phyloP scores from a whole-genome alignment of 2,329 filamentous ascomycete species.

The Botryosphaeria dothidea region DNA sequence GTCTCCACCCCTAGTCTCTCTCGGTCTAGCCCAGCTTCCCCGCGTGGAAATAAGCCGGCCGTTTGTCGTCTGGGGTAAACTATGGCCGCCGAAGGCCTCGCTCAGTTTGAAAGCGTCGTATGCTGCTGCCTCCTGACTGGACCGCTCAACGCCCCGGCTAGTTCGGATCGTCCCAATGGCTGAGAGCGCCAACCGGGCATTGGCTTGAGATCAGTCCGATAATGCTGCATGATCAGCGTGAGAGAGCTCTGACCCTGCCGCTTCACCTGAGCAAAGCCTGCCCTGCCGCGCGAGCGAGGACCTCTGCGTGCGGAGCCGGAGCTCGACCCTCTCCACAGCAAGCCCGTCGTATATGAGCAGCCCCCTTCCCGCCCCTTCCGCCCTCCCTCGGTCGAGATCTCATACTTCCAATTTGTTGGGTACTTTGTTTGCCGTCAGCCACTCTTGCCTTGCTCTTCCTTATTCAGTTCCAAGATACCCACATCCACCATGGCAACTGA shows the following conservation, averaged over 20 bases:
- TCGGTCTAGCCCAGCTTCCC: slow-evolving; percentile 5
- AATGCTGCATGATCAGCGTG: background rate
- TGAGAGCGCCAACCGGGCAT: background rate
- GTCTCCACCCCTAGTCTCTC: background rate
- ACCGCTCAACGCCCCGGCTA: background rate
- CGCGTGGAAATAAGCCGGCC: slow-evolving; percentile 17
- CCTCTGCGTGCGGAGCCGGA: slow-evolving; percentile 17
- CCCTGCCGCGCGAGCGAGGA: background rate
- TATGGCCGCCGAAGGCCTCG: background rate
- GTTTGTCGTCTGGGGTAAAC: slow-evolving; percentile 13
- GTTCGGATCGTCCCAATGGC: background rate
- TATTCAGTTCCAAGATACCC: slow-evolving; percentile 1
- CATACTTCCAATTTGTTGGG: background rate
- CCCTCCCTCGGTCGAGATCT: background rate
- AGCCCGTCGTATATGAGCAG: slow-evolving; percentile 22
- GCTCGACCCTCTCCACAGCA: background rate
- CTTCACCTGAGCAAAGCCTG: background rate
- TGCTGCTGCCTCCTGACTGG: background rate
- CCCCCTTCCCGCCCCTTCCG: slow-evolving; percentile 11
- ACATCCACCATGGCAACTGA: slow-evolving; percentile 9
- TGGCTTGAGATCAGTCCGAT: background rate
- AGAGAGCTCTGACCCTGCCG: background rate
- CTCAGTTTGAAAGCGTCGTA: background rate
- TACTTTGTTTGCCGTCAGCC: background rate
- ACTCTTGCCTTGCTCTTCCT: slow-evolving; percentile 7